Evolutionary conservation across 305 asterid genomes (phyloP), one percentile per base, ranked within the genome.

Genomic region (Euphrasia arctica): DNA sequence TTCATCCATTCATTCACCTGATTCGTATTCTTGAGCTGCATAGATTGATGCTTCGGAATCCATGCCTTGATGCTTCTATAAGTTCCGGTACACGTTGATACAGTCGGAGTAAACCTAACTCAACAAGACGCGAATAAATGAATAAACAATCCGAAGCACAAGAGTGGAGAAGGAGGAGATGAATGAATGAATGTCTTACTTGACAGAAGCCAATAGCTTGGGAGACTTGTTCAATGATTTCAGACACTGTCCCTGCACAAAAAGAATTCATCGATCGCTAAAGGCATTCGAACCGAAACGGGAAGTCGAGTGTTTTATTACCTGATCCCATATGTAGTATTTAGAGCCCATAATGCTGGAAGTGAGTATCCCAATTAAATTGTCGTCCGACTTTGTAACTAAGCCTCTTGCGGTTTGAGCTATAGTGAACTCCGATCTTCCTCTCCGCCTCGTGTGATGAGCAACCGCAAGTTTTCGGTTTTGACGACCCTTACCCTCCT

Each of bases 401-500:
- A 81, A 48, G 55, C 85, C 97, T 75, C 83, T 85, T 32, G 76
- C 76, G 72, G 66, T 75, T 69, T 82, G 89, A 64, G 97, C 95
- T n/a, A 90, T 74, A 34, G 64, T 69, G 80, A 93, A 93, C 77
- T 90, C 94, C 3, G 97, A 88, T 76, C 89, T 90, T 45, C 96
- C 97, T 48, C 73, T 76, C 5, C 72, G 78, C 71, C 85, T 80
- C 60, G 79, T 65, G 74, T 90, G 92, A 77, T 80, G 81, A 15
- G 96, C 99, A 59, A 84, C 84, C 0, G 90, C 99, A 9, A 93
- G 96, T 62, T 88, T 88, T 1, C 99, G 88, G 67, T 93, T 88
- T 58, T 86, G 92, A 70, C 99, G 55, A 57, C 99, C 97, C 54
- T 84, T 89, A 2, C 97, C 99, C 85, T 93, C 97, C 99, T 90